Conservation (phyloP, 495 filamentous ascomycete genomes). For the Pseudevernia furfuracea region DNA sequence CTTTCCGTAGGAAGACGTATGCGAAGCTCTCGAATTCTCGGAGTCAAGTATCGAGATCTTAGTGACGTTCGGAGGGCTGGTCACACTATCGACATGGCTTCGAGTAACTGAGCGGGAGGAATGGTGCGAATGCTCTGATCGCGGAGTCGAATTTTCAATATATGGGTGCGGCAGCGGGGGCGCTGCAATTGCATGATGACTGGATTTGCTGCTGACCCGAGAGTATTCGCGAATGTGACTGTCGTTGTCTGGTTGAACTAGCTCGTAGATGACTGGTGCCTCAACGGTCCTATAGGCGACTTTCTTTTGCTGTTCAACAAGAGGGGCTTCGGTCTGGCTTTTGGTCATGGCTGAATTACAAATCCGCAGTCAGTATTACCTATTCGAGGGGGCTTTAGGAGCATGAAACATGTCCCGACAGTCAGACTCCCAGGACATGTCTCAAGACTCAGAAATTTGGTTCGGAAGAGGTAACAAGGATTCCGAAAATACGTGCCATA, state of each 20-base stretch:
- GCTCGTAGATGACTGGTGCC: conserved; percentile 35
- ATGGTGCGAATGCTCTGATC: conserved; percentile 24
- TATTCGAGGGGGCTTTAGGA: not conserved
- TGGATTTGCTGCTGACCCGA: conserved; percentile 35
- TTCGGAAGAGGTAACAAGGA: not conserved
- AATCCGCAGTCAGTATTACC: not conserved
- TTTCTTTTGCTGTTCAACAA: conserved; percentile 29
- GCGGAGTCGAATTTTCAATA: conserved; percentile 24
- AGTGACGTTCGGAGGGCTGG: conserved; percentile 13
- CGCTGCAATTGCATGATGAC: conserved; percentile 36
- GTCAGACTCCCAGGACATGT: not conserved
- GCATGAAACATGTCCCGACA: not conserved
- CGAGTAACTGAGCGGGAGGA: conserved; percentile 5
- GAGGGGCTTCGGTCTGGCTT: conserved; percentile 40
- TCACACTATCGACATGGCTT: conserved; percentile 17
- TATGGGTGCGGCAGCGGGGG: conserved; percentile 26
- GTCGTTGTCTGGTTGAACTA: conserved; percentile 30
- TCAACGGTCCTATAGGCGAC: conserved; percentile 37
- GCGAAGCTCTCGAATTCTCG: conserved; percentile 23
- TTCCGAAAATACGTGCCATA: conserved; percentile 37
- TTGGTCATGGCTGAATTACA: conserved; percentile 43
- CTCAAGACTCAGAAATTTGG: not conserved
- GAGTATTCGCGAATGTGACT: conserved; percentile 38
- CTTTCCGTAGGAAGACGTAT: conserved; percentile 17
- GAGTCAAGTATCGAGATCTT: conserved; percentile 11